These are phyloP conservation scores for Amphichorda felina DNA, from an alignment of 2,329 filamentous ascomycete species.

Conservation along the genomic window DNA sequence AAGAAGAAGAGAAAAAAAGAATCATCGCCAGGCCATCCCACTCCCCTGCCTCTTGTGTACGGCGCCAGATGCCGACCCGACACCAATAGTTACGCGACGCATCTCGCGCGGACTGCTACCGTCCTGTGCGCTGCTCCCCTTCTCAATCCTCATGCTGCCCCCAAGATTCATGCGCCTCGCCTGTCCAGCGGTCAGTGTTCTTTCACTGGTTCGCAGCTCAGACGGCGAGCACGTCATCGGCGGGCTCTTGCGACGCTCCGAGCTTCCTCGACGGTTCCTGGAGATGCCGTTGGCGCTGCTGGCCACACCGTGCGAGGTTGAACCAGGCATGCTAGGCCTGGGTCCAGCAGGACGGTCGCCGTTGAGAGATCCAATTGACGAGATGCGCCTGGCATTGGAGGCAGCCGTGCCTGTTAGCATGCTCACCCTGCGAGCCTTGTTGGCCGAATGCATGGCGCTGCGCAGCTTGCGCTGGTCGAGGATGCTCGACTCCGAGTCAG, in stretches of 20 bases:
- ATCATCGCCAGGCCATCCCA: conserved; percentile 17
- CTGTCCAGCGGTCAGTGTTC: conserved; percentile 39
- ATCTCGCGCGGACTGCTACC: conserved; percentile 13
- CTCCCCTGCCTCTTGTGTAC: conserved; percentile 15
- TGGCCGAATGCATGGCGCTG: conserved; percentile 37
- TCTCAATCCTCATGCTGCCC: conserved; percentile 12
- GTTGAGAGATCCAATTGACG: conserved; percentile 27
- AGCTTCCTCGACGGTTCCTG: conserved; percentile 35
- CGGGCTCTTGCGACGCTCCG: conserved; percentile 38
- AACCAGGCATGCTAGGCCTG: conserved; percentile 24
- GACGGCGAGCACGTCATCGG: conserved; percentile 40
- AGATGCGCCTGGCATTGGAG: conserved; percentile 28
- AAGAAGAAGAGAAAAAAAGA: no score
- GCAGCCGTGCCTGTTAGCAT: conserved; percentile 20
- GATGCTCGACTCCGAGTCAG: conserved; percentile 35
- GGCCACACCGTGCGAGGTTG: conserved; percentile 18
- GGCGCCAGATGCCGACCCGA: conserved; percentile 11
- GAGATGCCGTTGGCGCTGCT: conserved; percentile 45
- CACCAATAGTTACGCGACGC: conserved; percentile 25
- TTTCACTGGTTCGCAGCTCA: conserved; percentile 17
- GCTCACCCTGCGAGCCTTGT: conserved; percentile 28
- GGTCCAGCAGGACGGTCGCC: conserved; percentile 12
- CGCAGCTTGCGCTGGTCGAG: conserved; percentile 44
- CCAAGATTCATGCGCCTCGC: conserved; percentile 46
- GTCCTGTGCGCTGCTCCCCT: conserved; percentile 6